Evolutionary conservation across 148 eudicot species (phyloP).

Genomic region (Mesembryanthemum crystallinum): DNA sequence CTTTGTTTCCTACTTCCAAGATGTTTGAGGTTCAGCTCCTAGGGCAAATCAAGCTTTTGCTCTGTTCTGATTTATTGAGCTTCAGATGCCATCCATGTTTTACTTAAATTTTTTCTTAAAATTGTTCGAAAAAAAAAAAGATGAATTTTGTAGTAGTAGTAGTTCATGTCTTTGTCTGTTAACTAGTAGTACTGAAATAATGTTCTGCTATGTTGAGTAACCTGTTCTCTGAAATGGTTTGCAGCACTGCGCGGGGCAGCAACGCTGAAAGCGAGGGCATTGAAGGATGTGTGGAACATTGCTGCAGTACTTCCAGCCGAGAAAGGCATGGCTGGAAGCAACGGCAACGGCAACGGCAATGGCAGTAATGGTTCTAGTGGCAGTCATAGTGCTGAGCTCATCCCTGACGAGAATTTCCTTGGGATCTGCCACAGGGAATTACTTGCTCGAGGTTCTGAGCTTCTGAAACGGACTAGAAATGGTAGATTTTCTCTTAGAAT

Average conservation of each 20-base stretch:
- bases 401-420: conserved; percentile 75
- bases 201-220: background rate
- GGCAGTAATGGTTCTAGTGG: conserved; percentile 54
- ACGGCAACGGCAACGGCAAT: conserved; percentile 13
- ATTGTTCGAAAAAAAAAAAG: too few species aligned
- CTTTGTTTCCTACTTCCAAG: too few species aligned
- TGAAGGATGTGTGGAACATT: conserved; percentile 93
- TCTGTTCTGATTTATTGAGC: too few species aligned
- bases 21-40: too few species aligned
- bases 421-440: conserved; percentile 72
- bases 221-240: background rate
- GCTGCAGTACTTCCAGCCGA: conserved; percentile 87
- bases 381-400: conserved; percentile 75
- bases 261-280: conserved; percentile 81
- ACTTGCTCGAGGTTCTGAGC: conserved; percentile 76
- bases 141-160: background rate
- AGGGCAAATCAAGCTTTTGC: too few species aligned
- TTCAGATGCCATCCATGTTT: too few species aligned
- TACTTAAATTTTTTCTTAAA: too few species aligned
- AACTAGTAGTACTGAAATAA: background rate
- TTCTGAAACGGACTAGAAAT: conserved; percentile 78
- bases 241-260: conserved; percentile 90
- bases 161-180: background rate
- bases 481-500: conserved; percentile 36
- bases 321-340: conserved; percentile 42